Base-by-base conservation (phyloP, 2,329 filamentous ascomycete genomes). In the Nemania sp. region DNA sequence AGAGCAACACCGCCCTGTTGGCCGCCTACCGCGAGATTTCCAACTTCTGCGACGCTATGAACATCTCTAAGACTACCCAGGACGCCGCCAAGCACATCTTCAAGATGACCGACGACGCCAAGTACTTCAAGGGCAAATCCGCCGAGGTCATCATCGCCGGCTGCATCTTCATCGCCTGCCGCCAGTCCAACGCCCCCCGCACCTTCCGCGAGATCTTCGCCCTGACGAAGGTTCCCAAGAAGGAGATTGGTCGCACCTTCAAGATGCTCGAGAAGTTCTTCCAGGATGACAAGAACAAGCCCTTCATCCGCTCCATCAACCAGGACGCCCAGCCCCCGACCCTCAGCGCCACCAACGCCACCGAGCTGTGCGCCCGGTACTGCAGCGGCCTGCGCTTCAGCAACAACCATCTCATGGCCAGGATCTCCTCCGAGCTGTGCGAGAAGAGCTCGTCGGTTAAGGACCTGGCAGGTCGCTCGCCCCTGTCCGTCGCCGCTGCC, bases 111-210 rank as follows among this genome's bases (percentile, higher is more conserved):
- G 92, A 97, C 69, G 95, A 99, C 77, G 89, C 89, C 72, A 94
- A 94, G 75, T 84, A 92, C 57, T 92, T 98, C 83, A 97, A 97
- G 79, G 93, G 93, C 73, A 99, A 99, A 78, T 90, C 91, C 0
- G 90, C 93, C 73, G 94, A 98, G 69, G 91, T 91, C 57, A 90
- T 99, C 68, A 94, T 98, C 67, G 95, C 95, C 5, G 92, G 93
- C 6, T 97, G 93, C 78, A 95, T 99, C 76, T 98, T 99, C 81
- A 94, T 99, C 70, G 92, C 95, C 42, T 98, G 94, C 75, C 92
- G 95, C 46, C 92, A 97, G 76, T 90, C 91, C 72, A 86, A 88
- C 63, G 89, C 93, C 32, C 89, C 91, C 4, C 90, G 95, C 67
- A 96, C 92, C 3, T 99, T 99, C 79, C 87, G 90, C 50, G 96